Evolutionary conservation across 139 green algal species (phyloP).

Genomic region (Coelastrella sp.): DNA sequence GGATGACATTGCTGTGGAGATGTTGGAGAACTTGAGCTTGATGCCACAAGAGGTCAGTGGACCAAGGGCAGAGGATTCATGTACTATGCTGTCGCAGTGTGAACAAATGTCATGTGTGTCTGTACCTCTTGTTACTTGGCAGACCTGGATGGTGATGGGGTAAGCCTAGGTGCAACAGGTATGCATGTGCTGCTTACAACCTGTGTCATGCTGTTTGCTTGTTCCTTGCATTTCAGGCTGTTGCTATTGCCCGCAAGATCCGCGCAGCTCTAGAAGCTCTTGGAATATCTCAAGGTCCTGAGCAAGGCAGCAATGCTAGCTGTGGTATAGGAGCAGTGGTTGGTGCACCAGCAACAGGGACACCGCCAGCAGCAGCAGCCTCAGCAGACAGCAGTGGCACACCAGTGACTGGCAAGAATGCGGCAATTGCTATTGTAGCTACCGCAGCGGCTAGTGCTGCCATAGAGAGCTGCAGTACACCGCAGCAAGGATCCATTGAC

Average conservation of each 20-base stretch:
- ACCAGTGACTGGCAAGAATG: conserved; percentile 16
- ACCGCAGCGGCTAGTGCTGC: conserved; percentile 37
- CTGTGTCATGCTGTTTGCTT: no score
- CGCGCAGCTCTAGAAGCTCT: conserved; percentile 24
- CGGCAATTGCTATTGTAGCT: conserved; percentile 27
- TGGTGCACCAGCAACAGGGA: background rate
- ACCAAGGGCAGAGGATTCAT: no score
- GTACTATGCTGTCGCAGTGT: no score
- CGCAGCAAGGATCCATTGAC: background rate
- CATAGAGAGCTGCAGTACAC: conserved; percentile 25
- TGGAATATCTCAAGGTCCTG: background rate
- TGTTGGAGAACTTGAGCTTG: conserved; percentile 77
- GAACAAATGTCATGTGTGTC: no score
- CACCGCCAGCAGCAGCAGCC: conserved; percentile 1
- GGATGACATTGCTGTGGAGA: conserved; percentile 86
- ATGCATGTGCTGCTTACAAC: no score
- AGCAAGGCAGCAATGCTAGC: background rate
- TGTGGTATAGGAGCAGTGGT: background rate
- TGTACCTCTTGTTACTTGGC: no score
- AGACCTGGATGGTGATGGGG: no score
- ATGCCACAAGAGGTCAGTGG: conserved; percentile 36
- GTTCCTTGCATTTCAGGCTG: background rate
- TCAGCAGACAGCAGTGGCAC: background rate
- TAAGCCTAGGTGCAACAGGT: no score
- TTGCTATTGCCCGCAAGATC: conserved; percentile 42